phyloP scores from a whole-genome alignment of 2,329 filamentous ascomycete species.

The Sordariomycetes sp. region DNA sequence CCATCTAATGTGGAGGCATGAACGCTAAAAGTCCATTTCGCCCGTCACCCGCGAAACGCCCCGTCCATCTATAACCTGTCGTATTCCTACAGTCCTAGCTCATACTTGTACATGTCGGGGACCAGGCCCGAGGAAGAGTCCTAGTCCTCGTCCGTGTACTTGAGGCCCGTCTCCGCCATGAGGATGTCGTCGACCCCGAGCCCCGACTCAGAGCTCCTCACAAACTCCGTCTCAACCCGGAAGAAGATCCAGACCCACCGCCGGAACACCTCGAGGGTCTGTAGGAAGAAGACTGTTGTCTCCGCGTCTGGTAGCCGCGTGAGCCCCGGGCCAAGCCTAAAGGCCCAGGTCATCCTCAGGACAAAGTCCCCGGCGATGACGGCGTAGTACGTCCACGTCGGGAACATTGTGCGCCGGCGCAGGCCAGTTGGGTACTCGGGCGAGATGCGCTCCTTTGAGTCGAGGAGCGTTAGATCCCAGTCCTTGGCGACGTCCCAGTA shows the following conservation, averaged over 20 bases:
- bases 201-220: conserved; percentile 39
- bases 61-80: not conserved
- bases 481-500: conserved; percentile 97
- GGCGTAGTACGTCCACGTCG: conserved; percentile 64
- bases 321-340: conserved; percentile 73
- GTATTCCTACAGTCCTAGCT: not conserved
- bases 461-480: conserved; percentile 86
- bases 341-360: conserved; percentile 79
- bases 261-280: conserved; percentile 74
- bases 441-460: conserved; percentile 40
- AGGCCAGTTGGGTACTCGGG: conserved; percentile 65
- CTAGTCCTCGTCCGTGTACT: conserved; percentile 30
- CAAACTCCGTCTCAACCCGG: conserved; percentile 87
- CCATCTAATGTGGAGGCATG: not conserved
- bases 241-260: conserved; percentile 98
- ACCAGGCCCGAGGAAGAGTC: not conserved
- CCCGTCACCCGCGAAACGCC: not conserved
- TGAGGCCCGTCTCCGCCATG: conserved; percentile 57
- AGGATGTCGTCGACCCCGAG: conserved; percentile 57
- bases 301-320: conserved; percentile 80
- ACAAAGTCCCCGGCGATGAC: conserved; percentile 69
- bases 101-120: not conserved
- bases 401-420: conserved; percentile 60
- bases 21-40: not conserved
- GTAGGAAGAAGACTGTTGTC: conserved; percentile 75